Evolutionary conservation across 495 filamentous ascomycete species (phyloP), one percentile per base, ranked within the genome.

Genomic region (Aspergillus olivimuriae): DNA sequence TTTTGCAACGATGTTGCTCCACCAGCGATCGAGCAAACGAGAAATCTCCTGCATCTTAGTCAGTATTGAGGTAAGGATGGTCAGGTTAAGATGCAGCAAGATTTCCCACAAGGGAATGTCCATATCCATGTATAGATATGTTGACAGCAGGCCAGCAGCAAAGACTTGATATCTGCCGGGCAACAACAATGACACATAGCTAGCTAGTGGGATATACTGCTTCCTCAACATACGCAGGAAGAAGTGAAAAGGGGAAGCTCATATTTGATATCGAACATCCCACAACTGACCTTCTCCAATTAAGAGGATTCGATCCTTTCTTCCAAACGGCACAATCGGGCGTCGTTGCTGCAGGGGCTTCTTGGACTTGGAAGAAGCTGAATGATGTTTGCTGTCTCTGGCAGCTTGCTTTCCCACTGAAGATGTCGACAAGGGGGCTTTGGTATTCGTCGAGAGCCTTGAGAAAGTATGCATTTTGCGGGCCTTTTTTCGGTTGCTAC

Each of bases 1-100:
- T 66, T 45, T 63, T 70, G 67, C 82, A 90, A 38, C 68, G 73
- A 65, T 94, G 85, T 58, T 86, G 76, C 21, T 72, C 67, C 44
- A 83, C 73, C 11, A 97, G 70, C 1, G 85, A 86, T 46, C 74
- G 77, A 14, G 89, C 80, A 62, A 95, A 96, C 43, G 86, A 91
- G 58, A 98, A 89, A 58, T 98, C 90, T 20, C 80, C 75, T 78
- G 30, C 7, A 38, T 31, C 8, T 12, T 22, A 42, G 37, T 65
- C 50, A 56, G 53, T 40, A 26, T 35, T 12, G 15, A 16, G 16
- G 36, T 23, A 16, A 37, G 21, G n/a, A n/a, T n/a, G n/a, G n/a
- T n/a, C n/a, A n/a, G n/a, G n/a, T n/a, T n/a, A n/a, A n/a, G n/a
- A n/a, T n/a, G n/a, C n/a, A n/a, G n/a, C n/a, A n/a, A n/a, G n/a